Base-by-base conservation (phyloP, 176 grass and related monocot genomes). In the Cocos nucifera region DNA sequence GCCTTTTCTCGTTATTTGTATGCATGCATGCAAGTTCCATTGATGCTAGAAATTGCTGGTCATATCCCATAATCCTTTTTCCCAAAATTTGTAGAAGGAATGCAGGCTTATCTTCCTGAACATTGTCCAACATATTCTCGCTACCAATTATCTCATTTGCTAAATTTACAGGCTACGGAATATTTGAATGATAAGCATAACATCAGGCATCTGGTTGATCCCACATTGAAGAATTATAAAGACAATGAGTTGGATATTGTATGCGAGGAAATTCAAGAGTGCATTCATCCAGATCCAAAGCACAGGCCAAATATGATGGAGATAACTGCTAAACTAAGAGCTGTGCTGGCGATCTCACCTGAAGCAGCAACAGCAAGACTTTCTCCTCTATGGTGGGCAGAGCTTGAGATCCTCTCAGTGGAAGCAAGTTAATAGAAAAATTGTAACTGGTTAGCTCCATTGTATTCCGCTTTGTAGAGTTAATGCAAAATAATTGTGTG, bases 371-470 rank as follows among this genome's bases (percentile, higher is more conserved):
- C 66, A 28, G 87, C 92, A 4, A 84, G 92, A 62, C 73, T 88
- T 20, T 80, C 87, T 20, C 92, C 92, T 16, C 92, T 96, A 22
- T 90, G 92, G 92, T 96, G 92, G 92, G 92, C 92, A 9, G 92
- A 96, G 75, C 84, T 96, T 49, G 92, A 90, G 81, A 68, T 96
- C 73, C 66, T 96, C 12, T 90, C 92, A 17, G 76, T 84, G 50
- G 85, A 96, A 67, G 79, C 83, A 26, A 85, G 61, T 69, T 88
- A 82, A 74, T 70, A 58, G 77, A 35, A 56, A 54, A 17, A 50
- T 44, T 44, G 35, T 44, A 44, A 14, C 35, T 44, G 35, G 35
- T 44, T 44, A 44, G 8, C 35, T 44, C 35, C 35, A 44, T 44
- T 44, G 35, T 12, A 44, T 80, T 49, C 52, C 50, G 21, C 28